A percentile compares a stretch with the other conserved stretches of the same genome.
phyloP scores from a whole-genome alignment of 1,284 basidiomycete species.

The Gastroboletus turbinatus region DNA sequence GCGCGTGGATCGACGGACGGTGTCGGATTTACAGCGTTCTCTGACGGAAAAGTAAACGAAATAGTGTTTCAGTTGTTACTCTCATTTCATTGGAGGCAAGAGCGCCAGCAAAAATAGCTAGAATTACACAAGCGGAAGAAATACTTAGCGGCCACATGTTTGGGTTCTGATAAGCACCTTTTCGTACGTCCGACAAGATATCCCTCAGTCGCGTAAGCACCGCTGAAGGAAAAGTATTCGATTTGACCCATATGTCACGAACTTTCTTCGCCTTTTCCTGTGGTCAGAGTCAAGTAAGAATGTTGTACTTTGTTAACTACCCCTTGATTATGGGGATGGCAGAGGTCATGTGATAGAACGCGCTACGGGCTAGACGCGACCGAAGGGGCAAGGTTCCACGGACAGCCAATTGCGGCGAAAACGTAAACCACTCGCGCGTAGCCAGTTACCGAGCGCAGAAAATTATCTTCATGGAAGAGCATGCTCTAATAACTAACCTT shows the following conservation, averaged over 20 bases:
- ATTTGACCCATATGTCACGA: constrained; percentile 92
- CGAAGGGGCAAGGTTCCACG: not conserved
- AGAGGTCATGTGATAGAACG: constrained; percentile 15
- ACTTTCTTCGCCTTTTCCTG: constrained; percentile 96
- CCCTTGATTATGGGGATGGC: constrained; percentile 5
- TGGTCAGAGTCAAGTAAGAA: constrained; percentile 33
- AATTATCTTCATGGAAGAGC: constrained; percentile 10
- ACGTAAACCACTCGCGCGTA: constrained; percentile 4
- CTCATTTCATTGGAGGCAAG: constrained; percentile 48
- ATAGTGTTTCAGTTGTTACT: constrained; percentile 64
- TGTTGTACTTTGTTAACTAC: constrained; percentile 41
- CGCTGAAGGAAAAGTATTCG: constrained; percentile 76
- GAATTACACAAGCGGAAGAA: constrained; percentile 61
- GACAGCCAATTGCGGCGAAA: not conserved
- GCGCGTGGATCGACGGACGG: constrained; percentile 43
- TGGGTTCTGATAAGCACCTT: constrained; percentile 79
- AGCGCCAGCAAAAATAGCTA: constrained; percentile 46
- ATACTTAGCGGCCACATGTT: constrained; percentile 77
- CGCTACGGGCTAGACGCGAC: constrained; percentile 9
- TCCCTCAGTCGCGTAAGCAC: constrained; percentile 67
- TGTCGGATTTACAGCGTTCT: constrained; percentile 48
- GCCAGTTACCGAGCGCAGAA: constrained; percentile 4
- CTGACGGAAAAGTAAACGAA: constrained; percentile 63
- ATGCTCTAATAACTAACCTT: constrained; percentile 67
- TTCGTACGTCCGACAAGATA: constrained; percentile 60